Conservation (phyloP, 371 early-diverging fungal species). For the Syncephalis plumigaleata region DNA sequence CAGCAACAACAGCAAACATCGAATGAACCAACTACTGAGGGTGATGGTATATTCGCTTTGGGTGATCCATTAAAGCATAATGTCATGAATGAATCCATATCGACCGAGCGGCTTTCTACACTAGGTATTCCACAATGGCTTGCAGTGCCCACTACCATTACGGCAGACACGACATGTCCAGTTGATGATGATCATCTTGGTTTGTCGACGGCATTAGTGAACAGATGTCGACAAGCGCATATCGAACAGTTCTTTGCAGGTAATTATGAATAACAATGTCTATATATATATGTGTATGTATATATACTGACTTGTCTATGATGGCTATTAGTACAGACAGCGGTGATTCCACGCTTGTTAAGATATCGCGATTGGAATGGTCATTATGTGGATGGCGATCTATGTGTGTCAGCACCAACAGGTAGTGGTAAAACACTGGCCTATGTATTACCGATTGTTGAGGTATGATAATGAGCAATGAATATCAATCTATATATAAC, state of each 20-base stretch:
- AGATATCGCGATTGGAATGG: constrained; percentile 27
- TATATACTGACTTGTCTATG: neutral
- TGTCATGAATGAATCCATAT: too few species aligned
- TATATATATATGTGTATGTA: neutral
- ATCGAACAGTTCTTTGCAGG: constrained; percentile 65
- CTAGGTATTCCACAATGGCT: constrained; percentile 80
- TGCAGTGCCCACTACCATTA: constrained; percentile 52
- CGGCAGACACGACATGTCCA: constrained; percentile 26
- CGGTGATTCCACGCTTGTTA: constrained; percentile 67
- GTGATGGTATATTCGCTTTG: too few species aligned
- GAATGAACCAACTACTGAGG: too few species aligned
- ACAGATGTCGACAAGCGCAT: constrained; percentile 40
- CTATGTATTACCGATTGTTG: constrained; percentile 90
- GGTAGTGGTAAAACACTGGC: constrained; percentile 96
- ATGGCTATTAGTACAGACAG: constrained; percentile 47
- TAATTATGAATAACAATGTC: too few species aligned
- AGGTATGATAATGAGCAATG: constrained; percentile 14
- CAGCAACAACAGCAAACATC: too few species aligned
- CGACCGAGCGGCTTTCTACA: too few species aligned
- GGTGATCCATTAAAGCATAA: too few species aligned
- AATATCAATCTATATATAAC: neutral
- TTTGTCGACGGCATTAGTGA: constrained; percentile 32
- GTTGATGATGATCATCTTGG: constrained; percentile 25
- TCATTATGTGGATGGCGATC: constrained; percentile 35
- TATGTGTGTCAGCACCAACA: constrained; percentile 90